Base-by-base conservation (phyloP, 805 yeast species). In the Saturnispora hagleri region DNA sequence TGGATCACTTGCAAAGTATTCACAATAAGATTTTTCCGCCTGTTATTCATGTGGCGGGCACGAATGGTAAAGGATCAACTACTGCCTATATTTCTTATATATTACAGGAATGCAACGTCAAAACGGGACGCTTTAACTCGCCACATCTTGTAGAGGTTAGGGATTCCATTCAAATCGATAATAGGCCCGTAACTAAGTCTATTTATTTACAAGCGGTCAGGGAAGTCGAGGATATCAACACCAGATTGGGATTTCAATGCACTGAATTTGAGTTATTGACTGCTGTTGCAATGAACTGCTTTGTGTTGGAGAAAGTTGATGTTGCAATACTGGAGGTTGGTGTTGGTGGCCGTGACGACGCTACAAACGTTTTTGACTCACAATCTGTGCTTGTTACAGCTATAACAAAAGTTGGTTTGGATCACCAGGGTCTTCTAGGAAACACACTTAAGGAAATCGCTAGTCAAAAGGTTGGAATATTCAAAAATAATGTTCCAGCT, bases 21-120 rank as follows among this genome's bases (percentile, higher is more conserved):
- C 27, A 40, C 10, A 15, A 24, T 5, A 34, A 12, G 12, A 12
- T 9, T 4, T 50, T 43, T 43, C 48, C 48, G 2, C 42, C 42
- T 2, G 80, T 80, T 61, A 71, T 93, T n/a, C 99, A 93, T 62
- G 76, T 93, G 4, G 97, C 97, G 0, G 99, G 99, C 0, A 91
- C 99, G 8, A 91, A 91, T 63, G 99, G 99, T 0, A 91, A 91
- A 62, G 99, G 99, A 0, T 89, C 97, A 0, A 86, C 90, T 0
- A 81, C 95, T 53, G 82, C 97, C 0, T 90, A 89, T 63, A 53
- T 93, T 8, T 74, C 89, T 3, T 80, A 89, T 17, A 72, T 84
- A 2, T 66, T 90, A 26, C 73, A 78, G 20, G 63, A 65, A 13
- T 72, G 79, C 22, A 70, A 69, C 1, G 66, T 77, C 41, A 62